These are phyloP conservation scores for Panaeolus cyanescens DNA, from an alignment of 768 basidiomycete genomes.

Conservation along the genomic window DNA sequence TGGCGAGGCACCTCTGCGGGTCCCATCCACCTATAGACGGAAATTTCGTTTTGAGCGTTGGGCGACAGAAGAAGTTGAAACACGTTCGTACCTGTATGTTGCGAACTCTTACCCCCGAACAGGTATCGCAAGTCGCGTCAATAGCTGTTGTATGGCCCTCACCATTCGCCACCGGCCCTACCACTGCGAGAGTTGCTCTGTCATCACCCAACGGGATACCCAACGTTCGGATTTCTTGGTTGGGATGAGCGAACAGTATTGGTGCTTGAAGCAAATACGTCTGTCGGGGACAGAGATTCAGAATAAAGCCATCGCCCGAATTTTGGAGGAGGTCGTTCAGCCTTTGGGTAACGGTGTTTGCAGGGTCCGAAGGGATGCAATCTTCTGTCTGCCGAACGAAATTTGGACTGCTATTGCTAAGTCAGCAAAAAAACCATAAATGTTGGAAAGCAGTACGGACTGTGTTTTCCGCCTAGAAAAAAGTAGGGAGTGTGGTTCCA, in stretches of 20 bases:
- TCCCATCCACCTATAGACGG: slow-evolving; percentile 66
- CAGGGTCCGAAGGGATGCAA: slow-evolving; percentile 53
- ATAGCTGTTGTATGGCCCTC: slow-evolving; percentile 74
- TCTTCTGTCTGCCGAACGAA: slow-evolving; percentile 11
- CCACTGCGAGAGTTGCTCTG: slow-evolving; percentile 71
- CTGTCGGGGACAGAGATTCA: slow-evolving; percentile 64
- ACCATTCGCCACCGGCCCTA: slow-evolving; percentile 62
- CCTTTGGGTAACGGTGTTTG: slow-evolving; percentile 62
- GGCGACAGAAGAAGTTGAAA: neutral
- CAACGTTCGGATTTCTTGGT: slow-evolving; percentile 81
- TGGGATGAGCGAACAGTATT: slow-evolving; percentile 61
- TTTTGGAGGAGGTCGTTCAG: slow-evolving; percentile 66
- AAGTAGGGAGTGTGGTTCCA: neutral
- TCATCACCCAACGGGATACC: slow-evolving; percentile 71
- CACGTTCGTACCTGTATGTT: slow-evolving; percentile 62
- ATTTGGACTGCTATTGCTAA: neutral
- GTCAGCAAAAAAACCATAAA: neutral
- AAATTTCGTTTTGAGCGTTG: neutral
- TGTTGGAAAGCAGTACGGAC: neutral
- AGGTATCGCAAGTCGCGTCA: slow-evolving; percentile 62
- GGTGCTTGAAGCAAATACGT: slow-evolving; percentile 68
- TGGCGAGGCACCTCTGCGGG: slow-evolving; percentile 54
- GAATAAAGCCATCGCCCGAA: slow-evolving; percentile 64
- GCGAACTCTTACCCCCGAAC: slow-evolving; percentile 61
- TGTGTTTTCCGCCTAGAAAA: neutral